Conservation (phyloP, 495 filamentous ascomycete species). For the Cladorrhinum samala region DNA sequence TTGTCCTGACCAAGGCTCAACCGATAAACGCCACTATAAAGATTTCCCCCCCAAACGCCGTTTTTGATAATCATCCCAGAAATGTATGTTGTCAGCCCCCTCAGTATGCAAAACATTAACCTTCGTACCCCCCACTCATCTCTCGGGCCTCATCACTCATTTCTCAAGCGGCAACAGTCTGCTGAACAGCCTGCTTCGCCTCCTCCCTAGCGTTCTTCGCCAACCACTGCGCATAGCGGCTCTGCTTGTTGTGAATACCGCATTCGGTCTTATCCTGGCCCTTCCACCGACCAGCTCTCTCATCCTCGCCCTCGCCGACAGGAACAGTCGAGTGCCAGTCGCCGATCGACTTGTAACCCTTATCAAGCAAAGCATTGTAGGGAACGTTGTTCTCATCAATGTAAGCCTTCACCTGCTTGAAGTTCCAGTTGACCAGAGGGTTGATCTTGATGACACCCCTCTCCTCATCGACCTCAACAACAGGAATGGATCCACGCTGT, state of each 20-base stretch:
- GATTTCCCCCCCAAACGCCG: not conserved
- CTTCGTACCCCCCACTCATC: not conserved
- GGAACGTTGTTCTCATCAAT: conserved; percentile 80
- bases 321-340: conserved; percentile 97
- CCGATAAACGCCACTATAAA: not conserved
- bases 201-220: conserved; percentile 64
- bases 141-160: not conserved
- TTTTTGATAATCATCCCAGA: not conserved
- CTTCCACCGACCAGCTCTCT: conserved; percentile 96
- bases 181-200: conserved; percentile 8
- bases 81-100: not conserved
- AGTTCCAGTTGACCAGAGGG: conserved; percentile 94
- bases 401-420: conserved; percentile 82
- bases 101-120: not conserved
- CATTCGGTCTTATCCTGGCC: conserved; percentile 93
- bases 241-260: conserved; percentile 94
- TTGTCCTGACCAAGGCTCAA: no score
- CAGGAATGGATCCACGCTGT: conserved; percentile 78
- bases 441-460: conserved; percentile 92
- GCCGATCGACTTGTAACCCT: conserved; percentile 92
- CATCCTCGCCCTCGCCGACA: conserved; percentile 84
- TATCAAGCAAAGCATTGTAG: conserved; percentile 86
- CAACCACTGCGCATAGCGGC: conserved; percentile 81
- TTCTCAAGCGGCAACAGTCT: not conserved
- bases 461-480: conserved; percentile 88